Evolutionary conservation across 164 flowering plant genomes (phyloP), one percentile per base, ranked within the genome.

Genomic region (Macadamia integrifolia): DNA sequence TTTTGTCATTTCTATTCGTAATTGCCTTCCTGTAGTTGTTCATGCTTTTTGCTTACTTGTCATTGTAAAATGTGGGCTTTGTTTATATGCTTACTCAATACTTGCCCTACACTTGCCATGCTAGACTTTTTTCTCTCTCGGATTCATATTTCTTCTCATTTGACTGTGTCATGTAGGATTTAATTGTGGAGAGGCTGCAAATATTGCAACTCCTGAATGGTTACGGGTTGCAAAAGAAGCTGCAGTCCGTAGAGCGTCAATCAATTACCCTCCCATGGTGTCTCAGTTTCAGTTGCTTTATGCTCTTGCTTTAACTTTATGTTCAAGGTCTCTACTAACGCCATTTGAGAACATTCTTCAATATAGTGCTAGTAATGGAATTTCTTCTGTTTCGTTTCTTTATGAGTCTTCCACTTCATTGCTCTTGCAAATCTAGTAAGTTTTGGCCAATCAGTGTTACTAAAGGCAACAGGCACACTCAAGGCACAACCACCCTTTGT

Each of bases 201-300:
- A 95, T 71, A 90, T 95, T 83, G 99, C 99, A 11, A 95, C 99
- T 65, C 99, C 99, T 60, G 97, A 83, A 82, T 95, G 99, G 99
- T 78, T 95, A 80, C 84, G 66, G 40, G 79, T 91, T 75, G 99
- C 99, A 42, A 86, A 86, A 81, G 97, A 91, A 66, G 96, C 99
- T 77, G 99, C 99, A 42, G 83, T 90, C 50, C 96, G 99, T 68
- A 84, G 98, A 80, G 99, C 99, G 66, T 86, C 97, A 56, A 84
- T 91, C 35, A 95, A 88, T 78, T 87, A 87, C 74, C 89, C 97
- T 76, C 99, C 99, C 12, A 89, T 95, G 99, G 91, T 95, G 61
- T 95, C 98, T 76, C 99, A 95, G 80, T 81, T 87, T 68, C 99
- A 95, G 79, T 80, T 95, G 74, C 93, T 95, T 9, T 92, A 92